phyloP scores from a whole-genome alignment of 345 rosid species.

The Pugionium cornutum region DNA sequence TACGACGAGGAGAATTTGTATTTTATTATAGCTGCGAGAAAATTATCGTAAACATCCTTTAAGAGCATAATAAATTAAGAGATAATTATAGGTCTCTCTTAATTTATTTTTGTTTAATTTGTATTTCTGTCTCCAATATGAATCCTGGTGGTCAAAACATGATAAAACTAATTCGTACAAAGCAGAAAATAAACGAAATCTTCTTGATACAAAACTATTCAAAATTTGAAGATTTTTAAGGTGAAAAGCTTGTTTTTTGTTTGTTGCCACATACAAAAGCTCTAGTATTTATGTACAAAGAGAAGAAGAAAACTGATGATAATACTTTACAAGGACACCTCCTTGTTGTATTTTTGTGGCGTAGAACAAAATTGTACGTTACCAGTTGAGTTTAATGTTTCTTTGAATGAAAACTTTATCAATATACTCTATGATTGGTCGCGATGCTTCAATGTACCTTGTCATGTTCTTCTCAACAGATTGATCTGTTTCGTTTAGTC shows the following conservation, averaged over 20 bases:
- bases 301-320: background rate
- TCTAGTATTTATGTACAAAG: constrained; percentile 8
- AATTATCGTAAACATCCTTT: too few species aligned
- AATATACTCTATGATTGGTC: constrained; percentile 64
- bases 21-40: too few species aligned
- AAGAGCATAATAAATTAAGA: too few species aligned
- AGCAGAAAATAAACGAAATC: too few species aligned
- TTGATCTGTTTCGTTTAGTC: constrained; percentile 75
- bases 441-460: constrained; percentile 64
- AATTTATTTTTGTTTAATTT: too few species aligned
- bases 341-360: background rate
- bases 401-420: constrained; percentile 71
- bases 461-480: constrained; percentile 81
- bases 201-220: too few species aligned
- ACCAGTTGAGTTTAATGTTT: constrained; percentile 79
- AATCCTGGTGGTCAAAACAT: too few species aligned
- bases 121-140: too few species aligned
- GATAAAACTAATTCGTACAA: background rate
- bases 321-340: constrained; percentile 19
- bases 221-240: background rate
- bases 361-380: constrained; percentile 12
- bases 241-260: background rate
- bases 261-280: constrained; percentile 10
- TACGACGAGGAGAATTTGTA: too few species aligned
- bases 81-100: too few species aligned